Evolutionary conservation across 2,329 filamentous ascomycete genomes (phyloP).

Genomic region (Exophiala phaeomuriformis): DNA sequence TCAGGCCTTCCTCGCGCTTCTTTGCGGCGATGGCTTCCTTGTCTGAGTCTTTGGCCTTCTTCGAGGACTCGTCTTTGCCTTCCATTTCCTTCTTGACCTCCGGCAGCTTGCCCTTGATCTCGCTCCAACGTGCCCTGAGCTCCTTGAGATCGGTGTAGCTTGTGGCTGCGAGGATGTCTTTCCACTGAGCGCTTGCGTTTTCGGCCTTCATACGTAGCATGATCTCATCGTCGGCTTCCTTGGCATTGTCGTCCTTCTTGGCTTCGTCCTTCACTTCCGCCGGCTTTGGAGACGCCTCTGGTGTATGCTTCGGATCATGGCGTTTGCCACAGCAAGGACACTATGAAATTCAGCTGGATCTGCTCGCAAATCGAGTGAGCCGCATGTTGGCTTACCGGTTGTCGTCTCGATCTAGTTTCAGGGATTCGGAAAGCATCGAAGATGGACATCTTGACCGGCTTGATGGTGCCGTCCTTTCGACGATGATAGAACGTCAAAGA

Average conservation of each 20-base stretch:
- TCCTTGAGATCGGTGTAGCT: constrained; percentile 12
- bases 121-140: constrained; percentile 23
- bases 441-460: constrained; percentile 24
- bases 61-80: constrained; percentile 2
- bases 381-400: constrained; percentile 2
- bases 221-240: constrained; percentile 25
- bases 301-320: constrained; percentile 2
- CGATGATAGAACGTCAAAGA: constrained; percentile 21
- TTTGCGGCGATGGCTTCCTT: not conserved
- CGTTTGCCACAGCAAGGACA: constrained; percentile 20
- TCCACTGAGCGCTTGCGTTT: constrained; percentile 22
- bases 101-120: constrained; percentile 18
- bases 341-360: not conserved
- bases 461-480: constrained; percentile 17
- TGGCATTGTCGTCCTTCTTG: constrained; percentile 8
- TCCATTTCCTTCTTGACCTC: constrained; percentile 7
- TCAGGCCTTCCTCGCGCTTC: constrained; percentile 4
- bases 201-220: constrained; percentile 27
- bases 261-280: not conserved
- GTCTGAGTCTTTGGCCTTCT: constrained; percentile 10
- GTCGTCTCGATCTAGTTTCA: constrained; percentile 12
- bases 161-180: constrained; percentile 20
- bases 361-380: too few relatives aligned
- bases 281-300: not conserved
- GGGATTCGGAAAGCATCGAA: constrained; percentile 25